These are phyloP conservation scores for Avena eriantha DNA, from an alignment of 176 grass and related monocot genomes.

Conservation along the genomic window DNA sequence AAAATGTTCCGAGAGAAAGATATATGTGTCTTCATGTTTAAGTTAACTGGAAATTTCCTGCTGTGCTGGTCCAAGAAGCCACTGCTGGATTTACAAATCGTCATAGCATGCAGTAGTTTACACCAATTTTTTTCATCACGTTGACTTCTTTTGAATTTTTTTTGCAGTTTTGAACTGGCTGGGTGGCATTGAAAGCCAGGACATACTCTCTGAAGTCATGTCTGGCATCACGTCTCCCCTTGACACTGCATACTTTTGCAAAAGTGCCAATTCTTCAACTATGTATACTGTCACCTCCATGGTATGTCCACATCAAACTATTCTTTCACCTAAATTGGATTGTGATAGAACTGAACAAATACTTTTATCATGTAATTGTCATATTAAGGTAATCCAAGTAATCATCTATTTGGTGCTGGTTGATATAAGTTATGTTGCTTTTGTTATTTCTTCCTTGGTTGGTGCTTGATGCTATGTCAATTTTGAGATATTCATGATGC, in stretches of 20 bases:
- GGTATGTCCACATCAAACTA: constrained; percentile 2
- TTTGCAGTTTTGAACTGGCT: constrained; percentile 30
- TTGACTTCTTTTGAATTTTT: neutral
- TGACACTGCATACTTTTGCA: constrained; percentile 31
- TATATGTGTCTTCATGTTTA: neutral
- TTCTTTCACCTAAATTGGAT: constrained; percentile 10
- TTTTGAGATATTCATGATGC: neutral
- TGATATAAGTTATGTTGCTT: constrained; percentile 1
- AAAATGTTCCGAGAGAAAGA: neutral
- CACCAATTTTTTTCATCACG: neutral
- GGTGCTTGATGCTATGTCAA: constrained; percentile 6
- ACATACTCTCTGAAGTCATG: constrained; percentile 11
- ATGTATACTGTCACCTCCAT: constrained; percentile 24
- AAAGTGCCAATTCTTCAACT: neutral
- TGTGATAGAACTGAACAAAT: constrained; percentile 16
- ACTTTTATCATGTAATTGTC: constrained; percentile 7
- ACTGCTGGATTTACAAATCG: neutral
- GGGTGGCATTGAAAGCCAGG: constrained; percentile 13
- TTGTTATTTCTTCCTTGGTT: constrained; percentile 8
- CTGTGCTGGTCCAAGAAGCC: neutral
- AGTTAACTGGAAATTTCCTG: neutral
- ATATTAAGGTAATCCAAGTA: neutral
- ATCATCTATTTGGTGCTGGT: constrained; percentile 2
- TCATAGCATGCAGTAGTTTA: constrained; percentile 28
- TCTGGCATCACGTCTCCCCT: constrained; percentile 33